These are phyloP conservation scores for Collybia mongolica DNA, from an alignment of 768 basidiomycete genomes.

Conservation along the genomic window DNA sequence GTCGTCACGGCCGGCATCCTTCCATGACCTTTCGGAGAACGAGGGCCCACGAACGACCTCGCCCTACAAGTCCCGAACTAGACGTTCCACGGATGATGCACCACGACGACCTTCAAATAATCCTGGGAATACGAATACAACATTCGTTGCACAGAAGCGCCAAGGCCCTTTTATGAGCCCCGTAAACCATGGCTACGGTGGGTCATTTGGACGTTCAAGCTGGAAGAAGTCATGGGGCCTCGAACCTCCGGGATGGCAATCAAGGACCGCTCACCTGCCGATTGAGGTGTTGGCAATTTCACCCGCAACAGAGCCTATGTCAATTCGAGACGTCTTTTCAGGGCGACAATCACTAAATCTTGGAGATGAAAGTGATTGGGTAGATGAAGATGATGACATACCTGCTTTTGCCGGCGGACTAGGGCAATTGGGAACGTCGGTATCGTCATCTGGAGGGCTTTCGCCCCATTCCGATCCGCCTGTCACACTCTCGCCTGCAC, in stretches of 20 bases:
- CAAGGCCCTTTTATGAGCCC: conserved; percentile 70
- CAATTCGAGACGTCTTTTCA: conserved; percentile 81
- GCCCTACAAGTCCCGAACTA: conserved; percentile 54
- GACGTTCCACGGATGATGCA: conserved; percentile 47
- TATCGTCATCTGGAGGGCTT: conserved; percentile 23
- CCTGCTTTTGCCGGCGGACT: conserved; percentile 75
- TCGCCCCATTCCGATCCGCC: conserved; percentile 32
- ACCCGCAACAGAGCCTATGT: conserved; percentile 44
- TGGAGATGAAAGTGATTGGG: conserved; percentile 86
- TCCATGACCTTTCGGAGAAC: conserved; percentile 71
- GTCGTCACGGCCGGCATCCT: conserved; percentile 77
- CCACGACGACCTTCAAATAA: conserved; percentile 32
- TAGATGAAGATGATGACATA: conserved; percentile 82
- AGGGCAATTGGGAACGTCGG: conserved; percentile 55
- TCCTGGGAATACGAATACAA: conserved; percentile 49
- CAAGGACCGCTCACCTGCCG: conserved; percentile 62
- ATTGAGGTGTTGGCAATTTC: conserved; percentile 78
- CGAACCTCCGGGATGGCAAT: conserved; percentile 85
- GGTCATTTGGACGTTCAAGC: conserved; percentile 60
- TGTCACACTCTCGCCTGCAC: conserved; percentile 51
- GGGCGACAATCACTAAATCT: conserved; percentile 55
- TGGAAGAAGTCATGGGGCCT: conserved; percentile 92
- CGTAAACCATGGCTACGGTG: conserved; percentile 34
- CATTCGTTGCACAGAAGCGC: conserved; percentile 83
- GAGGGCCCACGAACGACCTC: conserved; percentile 65